phyloP scores from a whole-genome alignment of 2,329 filamentous ascomycete species.

The Cladophialophora bantiana region DNA sequence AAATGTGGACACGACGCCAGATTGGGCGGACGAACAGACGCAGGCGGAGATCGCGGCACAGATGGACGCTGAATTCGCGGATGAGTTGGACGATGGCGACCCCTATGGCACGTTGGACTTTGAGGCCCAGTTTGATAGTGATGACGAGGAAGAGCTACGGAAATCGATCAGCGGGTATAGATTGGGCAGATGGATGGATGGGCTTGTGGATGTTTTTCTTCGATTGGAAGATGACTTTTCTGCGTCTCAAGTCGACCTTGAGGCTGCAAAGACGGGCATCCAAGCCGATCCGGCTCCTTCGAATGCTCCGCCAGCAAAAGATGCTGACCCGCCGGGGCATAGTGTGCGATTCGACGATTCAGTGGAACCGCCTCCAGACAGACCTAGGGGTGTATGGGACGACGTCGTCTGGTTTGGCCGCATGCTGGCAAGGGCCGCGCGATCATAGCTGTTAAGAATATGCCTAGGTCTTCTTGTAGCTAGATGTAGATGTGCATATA shows the following conservation, averaged over 20 bases:
- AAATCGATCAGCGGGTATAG: constrained; percentile 62
- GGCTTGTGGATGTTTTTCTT: constrained; percentile 56
- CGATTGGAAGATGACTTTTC: constrained; percentile 35
- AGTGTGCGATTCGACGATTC: constrained; percentile 24
- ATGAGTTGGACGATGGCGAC: constrained; percentile 36
- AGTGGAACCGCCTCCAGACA: constrained; percentile 38
- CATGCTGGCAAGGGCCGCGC: constrained; percentile 35
- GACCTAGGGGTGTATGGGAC: constrained; percentile 37
- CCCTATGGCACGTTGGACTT: constrained; percentile 40
- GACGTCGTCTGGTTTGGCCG: constrained; percentile 40
- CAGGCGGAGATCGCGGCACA: constrained; percentile 41
- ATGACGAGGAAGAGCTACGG: constrained; percentile 61
- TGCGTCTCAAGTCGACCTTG: constrained; percentile 11
- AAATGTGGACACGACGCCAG: constrained; percentile 31
- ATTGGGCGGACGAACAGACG: constrained; percentile 40
- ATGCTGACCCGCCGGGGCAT: constrained; percentile 5
- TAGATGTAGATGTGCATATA: background rate
- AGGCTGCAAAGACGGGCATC: constrained; percentile 9
- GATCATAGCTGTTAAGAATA: constrained; percentile 23
- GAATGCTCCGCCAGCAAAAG: constrained; percentile 7
- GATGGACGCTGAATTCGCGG: constrained; percentile 30
- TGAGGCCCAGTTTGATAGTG: constrained; percentile 44
- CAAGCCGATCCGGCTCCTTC: constrained; percentile 2
- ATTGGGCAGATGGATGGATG: constrained; percentile 64
- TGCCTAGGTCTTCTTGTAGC: background rate